Percentiles rank a stretch among this genome's conserved stretches.
Evolutionary conservation across 768 basidiomycete genomes (phyloP).

Genomic region (Suillus weaverae): DNA sequence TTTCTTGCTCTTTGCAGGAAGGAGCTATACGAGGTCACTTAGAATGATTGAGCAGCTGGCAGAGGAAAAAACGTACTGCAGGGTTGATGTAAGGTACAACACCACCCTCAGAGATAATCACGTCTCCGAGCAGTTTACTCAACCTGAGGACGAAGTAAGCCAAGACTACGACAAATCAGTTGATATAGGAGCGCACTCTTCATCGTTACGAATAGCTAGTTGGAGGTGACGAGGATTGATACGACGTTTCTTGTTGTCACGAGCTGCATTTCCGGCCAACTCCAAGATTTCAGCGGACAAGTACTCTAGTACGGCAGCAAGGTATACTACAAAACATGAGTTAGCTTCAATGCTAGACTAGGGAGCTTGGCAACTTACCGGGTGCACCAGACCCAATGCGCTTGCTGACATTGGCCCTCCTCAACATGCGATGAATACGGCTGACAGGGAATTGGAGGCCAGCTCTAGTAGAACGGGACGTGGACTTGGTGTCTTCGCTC

Average conservation of each 20-base stretch:
- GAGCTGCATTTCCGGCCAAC: conserved; percentile 86
- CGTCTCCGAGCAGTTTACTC: conserved; percentile 71
- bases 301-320: conserved; percentile 91
- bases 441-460: conserved; percentile 90
- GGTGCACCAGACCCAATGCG: conserved; percentile 89
- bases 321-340: conserved; percentile 61
- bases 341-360: neutral
- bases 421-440: conserved; percentile 88
- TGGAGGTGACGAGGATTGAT: conserved; percentile 95
- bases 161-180: neutral
- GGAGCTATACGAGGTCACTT: conserved; percentile 19
- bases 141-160: conserved; percentile 41
- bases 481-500: conserved; percentile 47
- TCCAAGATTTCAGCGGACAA: conserved; percentile 93
- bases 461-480: conserved; percentile 72
- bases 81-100: conserved; percentile 82
- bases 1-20: conserved; percentile 32
- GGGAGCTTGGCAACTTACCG: conserved; percentile 43
- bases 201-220: conserved; percentile 92
- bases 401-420: conserved; percentile 83
- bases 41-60: neutral
- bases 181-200: conserved; percentile 55
- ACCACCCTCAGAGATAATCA: conserved; percentile 95
- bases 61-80: conserved; percentile 36
- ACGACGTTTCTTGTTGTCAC: conserved; percentile 93